Conservation (phyloP, 2,329 filamentous ascomycete genomes). For the Phaeoacremonium minimum region DNA sequence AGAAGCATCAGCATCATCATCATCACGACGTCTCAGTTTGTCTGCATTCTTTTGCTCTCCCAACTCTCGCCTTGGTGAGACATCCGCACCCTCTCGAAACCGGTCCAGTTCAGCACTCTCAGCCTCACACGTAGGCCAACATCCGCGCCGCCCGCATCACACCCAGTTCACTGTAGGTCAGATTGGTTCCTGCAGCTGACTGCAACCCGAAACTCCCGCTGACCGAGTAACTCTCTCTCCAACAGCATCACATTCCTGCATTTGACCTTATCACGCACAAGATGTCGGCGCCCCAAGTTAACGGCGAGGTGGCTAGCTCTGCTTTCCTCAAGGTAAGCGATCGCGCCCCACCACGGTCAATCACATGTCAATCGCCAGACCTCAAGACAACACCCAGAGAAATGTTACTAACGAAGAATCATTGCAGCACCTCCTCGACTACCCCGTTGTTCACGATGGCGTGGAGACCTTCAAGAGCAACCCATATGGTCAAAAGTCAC, state of each 20-base stretch:
- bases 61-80: too few species aligned
- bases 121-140: neutral
- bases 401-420: neutral
- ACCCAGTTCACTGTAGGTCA: neutral
- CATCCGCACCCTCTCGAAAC: neutral
- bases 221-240: neutral
- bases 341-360: neutral
- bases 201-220: neutral
- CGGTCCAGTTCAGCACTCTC: too few species aligned
- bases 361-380: neutral
- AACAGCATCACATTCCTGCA: neutral
- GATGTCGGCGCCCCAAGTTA: constrained; percentile 38
- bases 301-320: constrained; percentile 45
- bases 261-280: neutral
- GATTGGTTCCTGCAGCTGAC: neutral
- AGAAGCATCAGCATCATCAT: neutral
- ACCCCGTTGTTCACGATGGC: constrained; percentile 77
- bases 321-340: constrained; percentile 42
- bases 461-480: constrained; percentile 76
- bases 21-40: neutral
- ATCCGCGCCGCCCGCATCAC: neutral
- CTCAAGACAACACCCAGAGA: neutral
- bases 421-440: constrained; percentile 73
- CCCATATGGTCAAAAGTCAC: constrained; percentile 77
- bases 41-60: neutral